A percentile compares a stretch with the other conserved stretches of the same genome.
These are phyloP conservation scores for Trametes maxima DNA, from an alignment of 768 basidiomycete genomes.

Conservation along the genomic window DNA sequence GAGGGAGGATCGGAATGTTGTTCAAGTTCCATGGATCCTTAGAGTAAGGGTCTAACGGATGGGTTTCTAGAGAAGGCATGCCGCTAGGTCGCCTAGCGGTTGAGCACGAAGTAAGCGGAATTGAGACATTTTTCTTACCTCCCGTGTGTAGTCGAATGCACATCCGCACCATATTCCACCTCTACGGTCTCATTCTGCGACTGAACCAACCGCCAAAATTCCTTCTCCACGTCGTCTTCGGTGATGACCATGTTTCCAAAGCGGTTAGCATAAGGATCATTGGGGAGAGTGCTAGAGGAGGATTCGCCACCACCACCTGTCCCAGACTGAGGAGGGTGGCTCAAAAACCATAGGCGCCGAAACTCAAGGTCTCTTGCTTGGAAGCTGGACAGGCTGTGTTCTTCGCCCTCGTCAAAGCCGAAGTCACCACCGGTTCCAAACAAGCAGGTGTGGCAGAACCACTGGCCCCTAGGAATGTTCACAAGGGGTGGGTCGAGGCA, in stretches of 20 bases:
- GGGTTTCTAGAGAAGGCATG: conserved; percentile 94
- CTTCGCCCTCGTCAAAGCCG: conserved; percentile 97
- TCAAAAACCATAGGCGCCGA: conserved; percentile 83
- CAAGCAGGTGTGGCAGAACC: conserved; percentile 94
- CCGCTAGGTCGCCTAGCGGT: conserved; percentile 53
- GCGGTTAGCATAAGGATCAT: conserved; percentile 53
- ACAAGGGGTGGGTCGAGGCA: conserved; percentile 92
- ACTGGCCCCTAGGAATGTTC: conserved; percentile 88
- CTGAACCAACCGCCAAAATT: conserved; percentile 97
- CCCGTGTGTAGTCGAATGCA: conserved; percentile 96
- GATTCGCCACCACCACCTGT: conserved; percentile 16
- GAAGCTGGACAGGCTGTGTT: conserved; percentile 90
- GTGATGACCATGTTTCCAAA: conserved; percentile 67
- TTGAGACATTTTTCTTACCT: conserved; percentile 56
- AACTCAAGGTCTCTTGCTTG: conserved; percentile 91
- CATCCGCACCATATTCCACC: conserved; percentile 99
- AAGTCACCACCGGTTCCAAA: conserved; percentile 93
- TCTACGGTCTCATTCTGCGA: conserved; percentile 90
- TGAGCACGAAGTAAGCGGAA: conserved; percentile 4
- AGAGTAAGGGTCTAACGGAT: conserved; percentile 84
- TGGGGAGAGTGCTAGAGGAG: conserved; percentile 2
- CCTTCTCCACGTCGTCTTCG: conserved; percentile 89
- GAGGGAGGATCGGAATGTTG: conserved; percentile 91
- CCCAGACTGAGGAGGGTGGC: conserved; percentile 60
- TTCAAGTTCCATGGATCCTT: conserved; percentile 97